Evolutionary conservation across 2,329 filamentous ascomycete species (phyloP).

Genomic region (Penicillium sp.): DNA sequence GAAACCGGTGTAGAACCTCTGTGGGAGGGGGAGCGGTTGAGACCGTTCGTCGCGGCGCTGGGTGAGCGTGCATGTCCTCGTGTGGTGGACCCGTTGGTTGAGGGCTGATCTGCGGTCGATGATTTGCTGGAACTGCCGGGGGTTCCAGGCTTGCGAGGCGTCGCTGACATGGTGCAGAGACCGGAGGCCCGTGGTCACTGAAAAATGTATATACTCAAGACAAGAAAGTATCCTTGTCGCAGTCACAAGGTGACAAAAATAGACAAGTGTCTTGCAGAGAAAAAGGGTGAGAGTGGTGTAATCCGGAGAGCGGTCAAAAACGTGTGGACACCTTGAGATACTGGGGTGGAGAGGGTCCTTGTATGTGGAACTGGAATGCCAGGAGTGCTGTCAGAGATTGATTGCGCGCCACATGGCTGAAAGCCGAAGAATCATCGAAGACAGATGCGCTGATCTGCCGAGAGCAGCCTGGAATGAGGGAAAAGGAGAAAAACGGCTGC

Average conservation of each 20-base stretch:
- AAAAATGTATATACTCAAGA: slow-evolving; percentile 9
- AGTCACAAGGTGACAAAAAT: too few species aligned
- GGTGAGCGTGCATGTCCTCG: slow-evolving; percentile 46
- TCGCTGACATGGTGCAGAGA: slow-evolving; percentile 38
- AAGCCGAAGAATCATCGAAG: slow-evolving; percentile 17
- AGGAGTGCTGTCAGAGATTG: slow-evolving; percentile 20
- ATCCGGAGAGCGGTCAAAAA: slow-evolving; percentile 25
- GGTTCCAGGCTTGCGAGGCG: slow-evolving; percentile 40
- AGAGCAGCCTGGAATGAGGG: slow-evolving; percentile 15
- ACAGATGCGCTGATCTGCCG: slow-evolving; percentile 5
- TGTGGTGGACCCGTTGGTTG: slow-evolving; percentile 33
- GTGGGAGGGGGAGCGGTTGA: slow-evolving; percentile 59
- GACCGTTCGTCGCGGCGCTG: slow-evolving; percentile 44
- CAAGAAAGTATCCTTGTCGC: too few species aligned
- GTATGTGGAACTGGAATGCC: slow-evolving; percentile 15
- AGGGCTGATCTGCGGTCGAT: slow-evolving; percentile 26
- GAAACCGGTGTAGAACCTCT: slow-evolving; percentile 56
- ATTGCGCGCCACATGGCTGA: slow-evolving; percentile 22
- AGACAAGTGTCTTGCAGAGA: not conserved
- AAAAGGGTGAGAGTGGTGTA: slow-evolving; percentile 13
- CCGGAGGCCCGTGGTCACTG: slow-evolving; percentile 12
- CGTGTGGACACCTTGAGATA: slow-evolving; percentile 19
- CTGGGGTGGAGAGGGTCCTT: slow-evolving; percentile 20
- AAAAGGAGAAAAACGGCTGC: slow-evolving; percentile 6
- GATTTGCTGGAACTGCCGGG: slow-evolving; percentile 32